Evolutionary conservation across 1,139 yeast genomes (phyloP).

Genomic region (Sugiyamaella neomexicana): DNA sequence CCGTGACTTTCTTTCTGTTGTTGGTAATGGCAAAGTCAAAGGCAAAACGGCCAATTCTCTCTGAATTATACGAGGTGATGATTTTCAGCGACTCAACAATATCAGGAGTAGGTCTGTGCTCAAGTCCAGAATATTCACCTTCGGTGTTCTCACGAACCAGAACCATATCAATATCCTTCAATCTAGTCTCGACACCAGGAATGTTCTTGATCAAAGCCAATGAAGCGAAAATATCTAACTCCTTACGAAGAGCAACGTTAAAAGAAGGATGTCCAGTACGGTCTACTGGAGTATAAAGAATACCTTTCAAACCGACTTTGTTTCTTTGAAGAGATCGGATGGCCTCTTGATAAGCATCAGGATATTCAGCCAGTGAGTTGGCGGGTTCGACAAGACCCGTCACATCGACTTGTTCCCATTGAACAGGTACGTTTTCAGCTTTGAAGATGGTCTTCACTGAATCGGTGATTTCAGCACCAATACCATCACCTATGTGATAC

Average conservation of each 20-base stretch:
- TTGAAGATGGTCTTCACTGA: constrained; percentile 89
- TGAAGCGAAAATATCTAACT: constrained; percentile 92
- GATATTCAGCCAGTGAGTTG: constrained; percentile 35
- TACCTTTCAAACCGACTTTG: constrained; percentile 96
- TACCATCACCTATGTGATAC: constrained; percentile 67
- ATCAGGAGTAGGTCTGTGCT: constrained; percentile 97
- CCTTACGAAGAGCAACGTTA: constrained; percentile 95
- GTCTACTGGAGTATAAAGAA: constrained; percentile 84
- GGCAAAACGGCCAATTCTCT: constrained; percentile 96
- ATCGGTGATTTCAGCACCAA: constrained; percentile 94
- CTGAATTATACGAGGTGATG: constrained; percentile 91
- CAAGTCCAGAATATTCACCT: constrained; percentile 98
- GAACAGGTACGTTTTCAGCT: constrained; percentile 84
- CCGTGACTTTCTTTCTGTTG: constrained; percentile 90
- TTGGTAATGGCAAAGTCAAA: constrained; percentile 92
- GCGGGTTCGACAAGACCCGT: constrained; percentile 67
- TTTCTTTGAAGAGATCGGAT: constrained; percentile 91
- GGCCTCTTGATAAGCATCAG: constrained; percentile 77
- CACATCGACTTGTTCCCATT: constrained; percentile 90
- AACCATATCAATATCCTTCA: constrained; percentile 86
- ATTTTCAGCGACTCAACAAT: constrained; percentile 96
- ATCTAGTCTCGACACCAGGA: constrained; percentile 90
- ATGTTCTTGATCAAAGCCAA: constrained; percentile 89
- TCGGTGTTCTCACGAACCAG: constrained; percentile 96
- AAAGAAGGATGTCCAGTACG: constrained; percentile 75